These are phyloP conservation scores for Erodium texanum DNA, from an alignment of 441 rosid species.

Conservation along the genomic window DNA sequence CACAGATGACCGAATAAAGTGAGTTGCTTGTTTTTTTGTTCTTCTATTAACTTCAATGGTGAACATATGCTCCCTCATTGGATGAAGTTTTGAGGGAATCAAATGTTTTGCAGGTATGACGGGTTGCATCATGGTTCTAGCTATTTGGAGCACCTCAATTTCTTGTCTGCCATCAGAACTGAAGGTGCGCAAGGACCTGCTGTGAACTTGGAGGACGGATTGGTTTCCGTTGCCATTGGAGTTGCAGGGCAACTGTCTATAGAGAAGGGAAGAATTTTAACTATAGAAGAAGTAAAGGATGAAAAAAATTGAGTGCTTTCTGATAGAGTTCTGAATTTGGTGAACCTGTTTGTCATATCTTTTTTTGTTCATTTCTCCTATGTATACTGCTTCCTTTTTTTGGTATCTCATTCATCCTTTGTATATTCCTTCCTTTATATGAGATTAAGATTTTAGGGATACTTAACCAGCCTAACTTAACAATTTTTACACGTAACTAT, in stretches of 20 bases:
- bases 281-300: slow-evolving; percentile 51
- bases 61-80: neutral
- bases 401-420: too few relatives aligned
- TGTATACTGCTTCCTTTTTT: too few relatives aligned
- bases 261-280: slow-evolving; percentile 53
- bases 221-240: slow-evolving; percentile 89
- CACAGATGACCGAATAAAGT: slow-evolving; percentile 72
- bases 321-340: neutral
- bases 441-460: too few relatives aligned
- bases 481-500: too few relatives aligned
- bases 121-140: slow-evolving; percentile 94
- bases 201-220: slow-evolving; percentile 74
- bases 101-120: slow-evolving; percentile 41
- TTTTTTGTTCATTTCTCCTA: too few relatives aligned
- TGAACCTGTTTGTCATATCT: too few relatives aligned
- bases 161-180: slow-evolving; percentile 54
- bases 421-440: too few relatives aligned
- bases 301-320: slow-evolving; percentile 16
- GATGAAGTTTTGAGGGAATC: neutral
- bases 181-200: slow-evolving; percentile 41
- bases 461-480: too few relatives aligned
- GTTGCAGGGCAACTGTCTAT: slow-evolving; percentile 95
- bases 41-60: slow-evolving; percentile 1
- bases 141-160: slow-evolving; percentile 79
- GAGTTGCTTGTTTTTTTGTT: slow-evolving; percentile 8